phyloP scores from a whole-genome alignment of 148 eudicot species.

The Salicornia ramosissima region DNA sequence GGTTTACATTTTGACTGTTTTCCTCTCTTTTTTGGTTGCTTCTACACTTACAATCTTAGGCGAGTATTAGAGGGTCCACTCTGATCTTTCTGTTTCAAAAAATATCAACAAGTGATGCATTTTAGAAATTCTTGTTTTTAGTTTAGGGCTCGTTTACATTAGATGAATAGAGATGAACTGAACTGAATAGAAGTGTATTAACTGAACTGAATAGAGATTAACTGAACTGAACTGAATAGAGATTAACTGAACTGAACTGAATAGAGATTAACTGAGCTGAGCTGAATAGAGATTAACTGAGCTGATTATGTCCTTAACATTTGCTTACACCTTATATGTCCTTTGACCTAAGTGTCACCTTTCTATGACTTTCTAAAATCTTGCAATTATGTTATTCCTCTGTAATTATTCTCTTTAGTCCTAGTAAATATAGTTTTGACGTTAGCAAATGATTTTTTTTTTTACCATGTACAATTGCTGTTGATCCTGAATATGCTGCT shows the following conservation, averaged over 20 bases:
- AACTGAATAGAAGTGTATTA: no score
- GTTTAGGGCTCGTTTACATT: no score
- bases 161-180: no score
- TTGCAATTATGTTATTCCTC: neutral
- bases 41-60: neutral
- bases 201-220: no score
- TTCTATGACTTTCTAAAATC: neutral
- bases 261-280: no score
- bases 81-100: neutral
- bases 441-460: neutral
- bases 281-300: no score
- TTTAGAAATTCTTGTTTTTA: neutral
- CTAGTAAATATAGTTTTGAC: neutral
- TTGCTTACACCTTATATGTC: neutral
- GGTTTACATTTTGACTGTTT: conserved; percentile 34
- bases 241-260: no score
- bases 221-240: no score
- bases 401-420: neutral
- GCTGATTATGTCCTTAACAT: neutral
- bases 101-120: neutral
- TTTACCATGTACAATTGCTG: neutral
- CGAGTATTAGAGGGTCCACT: neutral
- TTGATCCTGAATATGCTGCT: neutral
- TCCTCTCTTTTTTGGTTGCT: neutral
- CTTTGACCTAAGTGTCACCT: neutral